phyloP scores from a whole-genome alignment of 2,329 filamentous ascomycete genomes.

The Fusarium chlamydosporum region DNA sequence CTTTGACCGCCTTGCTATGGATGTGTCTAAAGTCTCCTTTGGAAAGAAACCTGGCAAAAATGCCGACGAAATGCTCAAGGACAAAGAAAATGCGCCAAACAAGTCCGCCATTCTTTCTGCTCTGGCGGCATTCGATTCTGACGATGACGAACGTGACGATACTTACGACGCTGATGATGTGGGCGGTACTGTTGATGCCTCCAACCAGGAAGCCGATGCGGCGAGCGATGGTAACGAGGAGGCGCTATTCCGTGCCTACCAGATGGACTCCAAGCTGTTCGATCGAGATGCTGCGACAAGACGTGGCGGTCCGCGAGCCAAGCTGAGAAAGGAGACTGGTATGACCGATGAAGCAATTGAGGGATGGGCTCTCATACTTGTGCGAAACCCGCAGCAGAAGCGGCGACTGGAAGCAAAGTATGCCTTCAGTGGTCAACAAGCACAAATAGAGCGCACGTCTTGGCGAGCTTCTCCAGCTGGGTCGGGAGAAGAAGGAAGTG shows the following conservation, averaged over 20 bases:
- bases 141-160: constrained; percentile 97
- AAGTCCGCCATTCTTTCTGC: constrained; percentile 92
- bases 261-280: constrained; percentile 75
- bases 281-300: constrained; percentile 78
- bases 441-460: constrained; percentile 73
- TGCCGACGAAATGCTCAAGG: constrained; percentile 79
- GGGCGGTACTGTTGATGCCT: constrained; percentile 84
- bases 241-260: constrained; percentile 79
- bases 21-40: constrained; percentile 79
- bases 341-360: constrained; percentile 96
- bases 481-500: constrained; percentile 71
- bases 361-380: constrained; percentile 91
- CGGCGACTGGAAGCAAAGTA: constrained; percentile 79
- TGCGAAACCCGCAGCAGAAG: constrained; percentile 77
- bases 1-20: constrained; percentile 77
- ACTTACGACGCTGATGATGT: constrained; percentile 96
- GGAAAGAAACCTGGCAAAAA: constrained; percentile 77
- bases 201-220: constrained; percentile 68
- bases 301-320: constrained; percentile 71
- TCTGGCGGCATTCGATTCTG: constrained; percentile 88
- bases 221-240: constrained; percentile 73
- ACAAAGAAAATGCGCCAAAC: constrained; percentile 74
- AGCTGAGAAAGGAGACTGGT: constrained; percentile 80
- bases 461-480: constrained; percentile 70
- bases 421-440: constrained; percentile 76